Percentiles rank a stretch among this genome's conserved stretches.
These are phyloP conservation scores for Rhodamnia rubescens DNA, from an alignment of 345 rosid genomes.

Conservation along the genomic window DNA sequence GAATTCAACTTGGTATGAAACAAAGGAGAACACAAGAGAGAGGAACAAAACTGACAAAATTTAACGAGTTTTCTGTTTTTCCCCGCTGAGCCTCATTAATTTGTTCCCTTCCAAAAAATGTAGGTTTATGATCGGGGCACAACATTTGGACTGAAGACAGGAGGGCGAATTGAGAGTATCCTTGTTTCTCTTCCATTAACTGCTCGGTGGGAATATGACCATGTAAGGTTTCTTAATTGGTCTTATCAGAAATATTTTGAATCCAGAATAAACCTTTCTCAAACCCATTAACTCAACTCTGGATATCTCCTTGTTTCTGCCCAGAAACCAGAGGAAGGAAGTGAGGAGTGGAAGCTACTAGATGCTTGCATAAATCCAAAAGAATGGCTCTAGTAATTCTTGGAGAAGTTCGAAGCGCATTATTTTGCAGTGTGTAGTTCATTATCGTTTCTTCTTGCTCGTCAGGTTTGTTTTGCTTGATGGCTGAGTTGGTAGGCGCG, in stretches of 20 bases:
- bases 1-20: conserved; percentile 85
- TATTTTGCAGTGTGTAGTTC: neutral
- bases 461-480: neutral
- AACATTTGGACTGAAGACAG: conserved; percentile 94
- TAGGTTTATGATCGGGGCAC: conserved; percentile 98
- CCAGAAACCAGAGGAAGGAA: conserved; percentile 95
- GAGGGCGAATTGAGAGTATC: conserved; percentile 95
- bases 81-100: neutral
- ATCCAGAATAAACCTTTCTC: neutral
- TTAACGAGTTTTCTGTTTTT: neutral
- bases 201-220: conserved; percentile 98
- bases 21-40: neutral
- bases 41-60: neutral
- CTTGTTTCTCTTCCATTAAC: conserved; percentile 90
- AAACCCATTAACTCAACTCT: neutral
- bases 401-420: neutral
- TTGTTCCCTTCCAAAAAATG: neutral
- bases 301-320: neutral
- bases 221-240: conserved; percentile 28
- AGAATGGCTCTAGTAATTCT: conserved; percentile 56
- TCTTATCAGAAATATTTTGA: neutral
- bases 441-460: neutral
- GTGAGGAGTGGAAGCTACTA: conserved; percentile 91
- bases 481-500: neutral
- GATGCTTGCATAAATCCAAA: conserved; percentile 97